Base-by-base conservation (phyloP, 208 protist species). In the Trichomonas vaginalis region DNA sequence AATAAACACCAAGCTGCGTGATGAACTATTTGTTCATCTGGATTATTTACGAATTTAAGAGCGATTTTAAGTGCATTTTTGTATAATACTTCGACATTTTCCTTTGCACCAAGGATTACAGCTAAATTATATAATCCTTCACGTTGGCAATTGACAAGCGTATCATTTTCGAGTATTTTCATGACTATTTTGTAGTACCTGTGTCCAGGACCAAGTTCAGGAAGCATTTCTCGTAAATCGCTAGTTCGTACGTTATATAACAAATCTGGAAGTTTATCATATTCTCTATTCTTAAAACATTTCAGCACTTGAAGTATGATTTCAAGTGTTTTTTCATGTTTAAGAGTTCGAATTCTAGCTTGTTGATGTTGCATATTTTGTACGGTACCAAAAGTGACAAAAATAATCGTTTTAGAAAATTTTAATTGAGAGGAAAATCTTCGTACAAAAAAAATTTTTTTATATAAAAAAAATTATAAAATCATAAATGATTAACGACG, bases 101-200 rank as follows among this genome's bases (percentile, higher is more conserved):
- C 40, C 40, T 88, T 88, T 46, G 32, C 32, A 21, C 82, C 82
- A 45, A 88, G 39, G 47, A 88, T 88, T n/a, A 88, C 82, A n/a
- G 82, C 82, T n/a, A 88, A 40, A 88, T 88, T 88, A 88, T 88
- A 88, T n/a, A 88, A 47, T 47, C 40, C 82, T 88, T 88, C 82
- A 45, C 82, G 21, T 23, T 88, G 40, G 39, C 39, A 45, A 23
- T 88, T 47, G 32, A 45, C 35, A n/a, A 88, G 32, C 8, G 39
- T 23, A 8, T 35, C 14, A 21, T 88, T 88, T 32, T 45, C 14
- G 17, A 88, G 39, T 88, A 88, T 46, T 88, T 88, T 40, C 8
- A 88, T 8, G 9, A 88, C 32, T 23, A 9, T 47, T 47, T 40
- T 35, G 27, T 88, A 88, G 27, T 47, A 88, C 8, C 32, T 45